Percentiles rank a stretch among this genome's conserved stretches.
Conservation (phyloP, 2,329 filamentous ascomycete species). For the Elsinoe arachidis region DNA sequence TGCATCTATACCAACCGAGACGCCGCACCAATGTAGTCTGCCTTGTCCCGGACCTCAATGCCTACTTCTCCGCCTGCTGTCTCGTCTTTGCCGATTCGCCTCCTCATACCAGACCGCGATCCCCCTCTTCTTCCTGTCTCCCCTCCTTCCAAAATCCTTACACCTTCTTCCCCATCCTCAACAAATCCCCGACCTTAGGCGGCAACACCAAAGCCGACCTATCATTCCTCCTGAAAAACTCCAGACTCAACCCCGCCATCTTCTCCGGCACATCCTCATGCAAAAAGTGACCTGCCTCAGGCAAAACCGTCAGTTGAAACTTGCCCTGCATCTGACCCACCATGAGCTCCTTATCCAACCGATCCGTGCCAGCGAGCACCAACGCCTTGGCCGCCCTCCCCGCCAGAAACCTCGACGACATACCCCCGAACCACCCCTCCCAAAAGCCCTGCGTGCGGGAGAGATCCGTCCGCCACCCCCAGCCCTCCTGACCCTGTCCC, state of each 20-base stretch:
- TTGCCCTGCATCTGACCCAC: constrained; percentile 99
- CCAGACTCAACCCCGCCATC: constrained; percentile 73
- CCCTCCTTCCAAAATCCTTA: constrained; percentile 21
- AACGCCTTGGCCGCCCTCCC: constrained; percentile 77
- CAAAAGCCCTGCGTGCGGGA: constrained; percentile 79
- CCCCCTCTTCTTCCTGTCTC: background rate
- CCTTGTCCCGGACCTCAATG: background rate
- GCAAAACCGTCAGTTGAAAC: constrained; percentile 90
- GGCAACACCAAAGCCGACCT: constrained; percentile 75
- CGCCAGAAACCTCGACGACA: constrained; percentile 79
- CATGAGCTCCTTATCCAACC: constrained; percentile 82
- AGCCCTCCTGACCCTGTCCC: constrained; percentile 17
- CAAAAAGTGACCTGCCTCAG: constrained; percentile 91
- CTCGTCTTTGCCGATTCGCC: too few species aligned
- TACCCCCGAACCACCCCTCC: constrained; percentile 84
- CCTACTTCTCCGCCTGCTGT: background rate
- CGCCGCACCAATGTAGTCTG: too few species aligned
- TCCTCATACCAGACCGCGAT: too few species aligned
- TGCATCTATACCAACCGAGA: too few species aligned
- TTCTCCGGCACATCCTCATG: constrained; percentile 92
- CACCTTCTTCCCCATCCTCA: constrained; percentile 43
- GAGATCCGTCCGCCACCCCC: constrained; percentile 73
- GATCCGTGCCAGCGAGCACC: constrained; percentile 78
- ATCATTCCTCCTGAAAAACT: constrained; percentile 91
- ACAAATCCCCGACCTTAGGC: constrained; percentile 63